Evolutionary conservation across 129 eudicot species (phyloP), one percentile per base, ranked within the genome.

Genomic region (Lactuca saligna): DNA sequence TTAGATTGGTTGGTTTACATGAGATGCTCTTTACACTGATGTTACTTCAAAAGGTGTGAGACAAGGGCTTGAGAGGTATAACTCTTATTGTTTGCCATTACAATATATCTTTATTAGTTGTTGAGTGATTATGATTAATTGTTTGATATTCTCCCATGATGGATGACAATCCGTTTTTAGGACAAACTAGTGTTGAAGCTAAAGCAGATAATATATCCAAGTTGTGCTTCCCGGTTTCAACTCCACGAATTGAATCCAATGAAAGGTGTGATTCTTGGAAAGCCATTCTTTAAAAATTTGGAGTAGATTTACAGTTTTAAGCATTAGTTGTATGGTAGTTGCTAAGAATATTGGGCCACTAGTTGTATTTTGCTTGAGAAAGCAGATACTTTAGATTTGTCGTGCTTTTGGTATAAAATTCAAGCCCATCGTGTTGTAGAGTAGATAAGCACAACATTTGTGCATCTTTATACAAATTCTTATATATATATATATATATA

Each of bases 1-100:
- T 78, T 92, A 96, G 98, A 88, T 92, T 42, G 96, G 98, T 15
- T 92, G 98, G 98, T 92, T 95, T 66, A 86, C 96, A 31, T 92
- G 98, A 96, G 98, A 92, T 77, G 96, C 98, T 14, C 88, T 91
- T 76, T 92, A 92, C 34, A 92, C 98, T 0, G 84, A 88, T 3
- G 96, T 92, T 61, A 84, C 91, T 35, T 78, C 91, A 37, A 82
- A 88, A 71, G 96, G 91, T 35, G 90, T 88, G 53, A 88, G 82
- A 74, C 84, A 82, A 66, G 98, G 98, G 20, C 74, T 88, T 60
- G 75, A 84, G 66, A 86, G 95, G 98, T 88, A 67, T 20, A n/a
- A 11, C 46, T 60, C 64, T 3, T 57, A 61, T 6, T 60, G 13
- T 46, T 69, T 59, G n/a, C 20, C 33, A 25, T 8, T 13, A n/a